Conservation (phyloP, 2,329 filamentous ascomycete genomes). For the Clathrospora elynae region DNA sequence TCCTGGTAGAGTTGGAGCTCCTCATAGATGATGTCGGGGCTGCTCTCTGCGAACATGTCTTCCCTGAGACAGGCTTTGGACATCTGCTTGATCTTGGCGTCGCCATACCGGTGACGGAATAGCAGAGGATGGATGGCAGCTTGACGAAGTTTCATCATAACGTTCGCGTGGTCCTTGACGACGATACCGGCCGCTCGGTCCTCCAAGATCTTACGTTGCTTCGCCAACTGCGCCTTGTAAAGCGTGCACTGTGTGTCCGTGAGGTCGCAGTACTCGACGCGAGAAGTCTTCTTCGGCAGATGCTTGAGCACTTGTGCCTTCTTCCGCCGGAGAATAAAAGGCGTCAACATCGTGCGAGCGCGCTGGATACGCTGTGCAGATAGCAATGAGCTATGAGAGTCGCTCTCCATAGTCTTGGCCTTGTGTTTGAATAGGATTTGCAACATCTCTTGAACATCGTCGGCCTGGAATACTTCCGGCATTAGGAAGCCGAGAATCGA, state of each 20-base stretch:
- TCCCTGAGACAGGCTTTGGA: slow-evolving; percentile 75
- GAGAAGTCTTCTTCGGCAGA: slow-evolving; percentile 77
- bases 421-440: slow-evolving; percentile 89
- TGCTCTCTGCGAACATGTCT: slow-evolving; percentile 58
- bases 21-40: slow-evolving; percentile 59
- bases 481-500: slow-evolving; percentile 94
- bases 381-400: slow-evolving; percentile 74
- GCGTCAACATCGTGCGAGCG: slow-evolving; percentile 89
- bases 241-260: slow-evolving; percentile 72
- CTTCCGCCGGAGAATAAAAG: slow-evolving; percentile 91
- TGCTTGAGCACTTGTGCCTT: slow-evolving; percentile 88
- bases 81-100: slow-evolving; percentile 77
- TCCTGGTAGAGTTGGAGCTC: slow-evolving; percentile 63
- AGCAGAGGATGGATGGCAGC: slow-evolving; percentile 90
- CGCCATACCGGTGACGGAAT: slow-evolving; percentile 79
- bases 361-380: slow-evolving; percentile 85
- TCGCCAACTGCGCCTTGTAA: slow-evolving; percentile 72
- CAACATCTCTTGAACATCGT: slow-evolving; percentile 74
- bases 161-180: slow-evolving; percentile 58
- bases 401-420: slow-evolving; percentile 77
- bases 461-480: slow-evolving; percentile 77
- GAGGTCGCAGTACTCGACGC: slow-evolving; percentile 81
- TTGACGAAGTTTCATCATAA: slow-evolving; percentile 87
- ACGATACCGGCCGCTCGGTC: slow-evolving; percentile 63
- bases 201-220: slow-evolving; percentile 64